Conservation (phyloP, 1,139 yeast genomes). For the Candida sanyaensis region DNA sequence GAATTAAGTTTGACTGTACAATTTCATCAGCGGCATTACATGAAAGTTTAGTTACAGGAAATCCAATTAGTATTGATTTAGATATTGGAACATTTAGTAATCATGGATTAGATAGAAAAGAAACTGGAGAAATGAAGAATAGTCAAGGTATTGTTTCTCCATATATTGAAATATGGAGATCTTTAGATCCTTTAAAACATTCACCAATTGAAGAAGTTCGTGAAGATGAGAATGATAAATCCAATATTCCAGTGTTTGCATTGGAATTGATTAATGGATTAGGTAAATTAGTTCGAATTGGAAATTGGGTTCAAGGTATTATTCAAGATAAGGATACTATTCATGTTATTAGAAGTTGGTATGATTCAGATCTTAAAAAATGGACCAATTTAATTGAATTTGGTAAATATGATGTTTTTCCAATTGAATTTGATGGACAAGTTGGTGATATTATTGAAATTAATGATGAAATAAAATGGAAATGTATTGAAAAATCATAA, state of each 20-base stretch:
- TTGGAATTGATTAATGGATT: constrained; percentile 25
- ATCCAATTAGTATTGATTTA: constrained; percentile 23
- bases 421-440: constrained; percentile 22
- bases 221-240: constrained; percentile 16
- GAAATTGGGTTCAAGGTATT: constrained; percentile 58
- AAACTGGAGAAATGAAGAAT: constrained; percentile 56
- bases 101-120: constrained; percentile 48
- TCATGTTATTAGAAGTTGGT: constrained; percentile 30
- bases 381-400: constrained; percentile 33
- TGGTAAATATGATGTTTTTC: constrained; percentile 26
- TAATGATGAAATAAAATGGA: constrained; percentile 2
- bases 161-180: constrained; percentile 61
- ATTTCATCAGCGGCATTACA: constrained; percentile 41
- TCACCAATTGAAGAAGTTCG: constrained; percentile 32
- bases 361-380: constrained; percentile 11
- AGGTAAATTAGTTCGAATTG: constrained; percentile 52
- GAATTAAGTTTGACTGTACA: constrained; percentile 41
- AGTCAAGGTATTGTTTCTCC: constrained; percentile 45
- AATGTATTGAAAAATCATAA: constrained; percentile 6
- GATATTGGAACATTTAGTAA: constrained; percentile 50
- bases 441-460: constrained; percentile 12
- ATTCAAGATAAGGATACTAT: constrained; percentile 37
- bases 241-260: constrained; percentile 3
- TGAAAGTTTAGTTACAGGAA: constrained; percentile 23
- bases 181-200: constrained; percentile 41